phyloP scores from a whole-genome alignment of 768 basidiomycete genomes.

The Boletellus ananas region DNA sequence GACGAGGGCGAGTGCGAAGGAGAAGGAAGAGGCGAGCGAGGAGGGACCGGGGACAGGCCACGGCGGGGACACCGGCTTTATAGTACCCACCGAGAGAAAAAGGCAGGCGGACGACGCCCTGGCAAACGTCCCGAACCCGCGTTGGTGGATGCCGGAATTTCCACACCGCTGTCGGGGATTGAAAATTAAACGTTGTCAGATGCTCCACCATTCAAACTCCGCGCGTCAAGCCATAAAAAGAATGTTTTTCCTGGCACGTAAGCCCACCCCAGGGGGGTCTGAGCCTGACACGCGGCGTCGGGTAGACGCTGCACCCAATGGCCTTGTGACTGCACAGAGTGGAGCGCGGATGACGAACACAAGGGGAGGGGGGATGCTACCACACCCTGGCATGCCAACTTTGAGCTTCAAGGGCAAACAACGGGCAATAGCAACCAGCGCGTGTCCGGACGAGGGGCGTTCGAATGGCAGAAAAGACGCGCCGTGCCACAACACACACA shows the following conservation, averaged over 20 bases:
- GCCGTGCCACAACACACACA: background rate
- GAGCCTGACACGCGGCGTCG: too few species aligned
- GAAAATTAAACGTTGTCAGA: slow-evolving; percentile 1
- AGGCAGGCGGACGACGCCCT: slow-evolving; percentile 17
- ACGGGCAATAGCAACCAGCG: too few species aligned
- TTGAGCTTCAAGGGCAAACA: too few species aligned
- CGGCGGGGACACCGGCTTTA: slow-evolving; percentile 12
- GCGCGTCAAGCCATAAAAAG: slow-evolving; percentile 10
- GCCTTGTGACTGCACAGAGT: background rate
- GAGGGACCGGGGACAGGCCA: slow-evolving; percentile 1
- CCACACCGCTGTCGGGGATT: slow-evolving; percentile 2
- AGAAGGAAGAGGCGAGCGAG: background rate
- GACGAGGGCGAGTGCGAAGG: background rate
- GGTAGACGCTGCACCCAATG: too few species aligned
- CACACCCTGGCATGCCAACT: slow-evolving; percentile 9
- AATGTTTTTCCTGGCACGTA: too few species aligned
- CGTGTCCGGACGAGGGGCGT: slow-evolving; percentile 1
- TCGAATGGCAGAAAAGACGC: slow-evolving; percentile 34
- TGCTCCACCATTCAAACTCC: slow-evolving; percentile 11
- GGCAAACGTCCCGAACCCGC: background rate
- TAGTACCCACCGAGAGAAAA: slow-evolving; percentile 9
- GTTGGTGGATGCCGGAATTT: slow-evolving; percentile 12
- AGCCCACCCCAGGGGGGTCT: too few species aligned
- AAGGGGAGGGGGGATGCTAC: slow-evolving; percentile 4
- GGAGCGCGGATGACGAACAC: background rate